phyloP scores from a whole-genome alignment of 345 rosid species.

The Arabis alpina region DNA sequence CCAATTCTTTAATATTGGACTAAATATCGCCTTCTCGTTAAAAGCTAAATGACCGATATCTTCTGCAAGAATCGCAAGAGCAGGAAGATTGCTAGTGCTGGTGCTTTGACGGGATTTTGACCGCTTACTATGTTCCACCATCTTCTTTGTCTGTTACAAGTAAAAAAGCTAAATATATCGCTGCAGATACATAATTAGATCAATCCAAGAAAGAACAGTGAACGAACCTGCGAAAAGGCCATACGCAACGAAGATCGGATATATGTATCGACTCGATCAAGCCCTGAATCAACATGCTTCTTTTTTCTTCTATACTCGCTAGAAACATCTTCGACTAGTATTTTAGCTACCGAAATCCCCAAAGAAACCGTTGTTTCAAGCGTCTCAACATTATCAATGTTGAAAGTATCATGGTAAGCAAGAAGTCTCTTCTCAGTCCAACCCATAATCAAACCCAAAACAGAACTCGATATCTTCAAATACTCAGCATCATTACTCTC shows the following conservation, averaged over 20 bases:
- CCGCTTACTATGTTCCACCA: constrained; percentile 62
- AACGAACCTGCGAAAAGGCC: constrained; percentile 82
- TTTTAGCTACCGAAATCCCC: constrained; percentile 67
- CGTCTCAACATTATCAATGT: constrained; percentile 65
- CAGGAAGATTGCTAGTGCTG: constrained; percentile 62
- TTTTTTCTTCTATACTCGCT: constrained; percentile 67
- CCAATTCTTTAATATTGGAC: constrained; percentile 94
- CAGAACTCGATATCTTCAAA: constrained; percentile 60
- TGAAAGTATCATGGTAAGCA: constrained; percentile 79
- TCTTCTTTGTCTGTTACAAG: constrained; percentile 68
- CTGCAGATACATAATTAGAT: neutral
- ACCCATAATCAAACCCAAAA: constrained; percentile 61
- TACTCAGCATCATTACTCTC: constrained; percentile 59
- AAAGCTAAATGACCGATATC: constrained; percentile 78
- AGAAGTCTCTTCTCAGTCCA: constrained; percentile 89
- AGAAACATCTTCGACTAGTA: constrained; percentile 66
- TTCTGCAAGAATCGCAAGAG: constrained; percentile 83
- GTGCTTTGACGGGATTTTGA: constrained; percentile 56
- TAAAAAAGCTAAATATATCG: neutral
- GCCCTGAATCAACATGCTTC: constrained; percentile 57
- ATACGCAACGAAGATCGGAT: constrained; percentile 75
- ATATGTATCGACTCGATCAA: constrained; percentile 72
- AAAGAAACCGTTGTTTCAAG: constrained; percentile 75
- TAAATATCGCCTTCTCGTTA: constrained; percentile 79
- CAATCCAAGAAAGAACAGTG: neutral